phyloP scores from a whole-genome alignment of 768 basidiomycete species.

The Inosperma sp. region DNA sequence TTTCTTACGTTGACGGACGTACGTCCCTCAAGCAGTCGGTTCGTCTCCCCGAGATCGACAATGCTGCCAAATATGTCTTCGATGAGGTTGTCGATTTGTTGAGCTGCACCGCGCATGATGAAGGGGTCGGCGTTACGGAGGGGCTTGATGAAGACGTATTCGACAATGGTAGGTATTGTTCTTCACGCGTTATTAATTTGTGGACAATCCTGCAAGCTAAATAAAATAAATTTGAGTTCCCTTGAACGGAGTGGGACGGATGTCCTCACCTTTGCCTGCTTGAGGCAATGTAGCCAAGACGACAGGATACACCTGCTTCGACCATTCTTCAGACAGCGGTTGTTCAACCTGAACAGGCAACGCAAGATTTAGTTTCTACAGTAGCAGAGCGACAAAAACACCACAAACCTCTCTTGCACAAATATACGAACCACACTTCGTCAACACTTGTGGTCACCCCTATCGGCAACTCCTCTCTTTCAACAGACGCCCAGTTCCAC shows the following conservation, averaged over 20 bases:
- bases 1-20: slow-evolving; percentile 83
- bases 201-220: slow-evolving; percentile 60
- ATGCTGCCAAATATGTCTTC: slow-evolving; percentile 90
- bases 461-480: slow-evolving; percentile 72
- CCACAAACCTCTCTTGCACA: slow-evolving; percentile 65
- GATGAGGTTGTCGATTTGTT: slow-evolving; percentile 79
- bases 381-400: too few species aligned
- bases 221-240: too few species aligned
- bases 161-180: slow-evolving; percentile 82
- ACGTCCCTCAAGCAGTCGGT: slow-evolving; percentile 75
- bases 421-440: slow-evolving; percentile 74
- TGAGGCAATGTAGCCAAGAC: slow-evolving; percentile 52
- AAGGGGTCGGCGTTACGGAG: slow-evolving; percentile 43
- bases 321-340: slow-evolving; percentile 40
- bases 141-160: slow-evolving; percentile 56
- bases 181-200: slow-evolving; percentile 84
- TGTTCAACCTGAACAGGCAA: slow-evolving; percentile 26
- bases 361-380: slow-evolving; percentile 16
- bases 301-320: slow-evolving; percentile 40
- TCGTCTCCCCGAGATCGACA: slow-evolving; percentile 79
- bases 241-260: too few species aligned
- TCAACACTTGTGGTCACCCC: slow-evolving; percentile 85
- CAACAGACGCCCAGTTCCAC: slow-evolving; percentile 51
- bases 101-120: slow-evolving; percentile 43
- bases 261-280: slow-evolving; percentile 69